phyloP scores from a whole-genome alignment of 306 rosid genomes.

The Pterocarpus macrocarpus region DNA sequence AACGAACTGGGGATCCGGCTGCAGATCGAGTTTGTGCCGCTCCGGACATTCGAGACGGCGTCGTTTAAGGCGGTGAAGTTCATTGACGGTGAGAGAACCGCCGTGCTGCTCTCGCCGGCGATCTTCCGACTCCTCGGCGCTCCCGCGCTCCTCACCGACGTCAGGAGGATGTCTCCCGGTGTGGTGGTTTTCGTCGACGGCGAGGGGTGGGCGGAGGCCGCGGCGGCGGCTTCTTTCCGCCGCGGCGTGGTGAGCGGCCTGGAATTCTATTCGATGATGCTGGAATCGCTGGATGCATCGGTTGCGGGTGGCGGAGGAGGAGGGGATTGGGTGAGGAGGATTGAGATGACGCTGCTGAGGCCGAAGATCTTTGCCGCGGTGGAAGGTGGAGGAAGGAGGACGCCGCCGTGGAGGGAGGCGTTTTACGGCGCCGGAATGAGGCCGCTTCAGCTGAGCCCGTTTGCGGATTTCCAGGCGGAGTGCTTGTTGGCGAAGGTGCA shows the following conservation, averaged over 20 bases:
- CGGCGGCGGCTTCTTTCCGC: slow-evolving; percentile 68
- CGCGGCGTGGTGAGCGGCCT: slow-evolving; percentile 68
- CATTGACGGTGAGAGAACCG: slow-evolving; percentile 77
- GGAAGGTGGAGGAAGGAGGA: slow-evolving; percentile 67
- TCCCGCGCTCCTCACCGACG: slow-evolving; percentile 60
- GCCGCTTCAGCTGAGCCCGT: slow-evolving; percentile 87
- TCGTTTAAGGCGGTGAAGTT: slow-evolving; percentile 76
- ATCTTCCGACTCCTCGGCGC: slow-evolving; percentile 71
- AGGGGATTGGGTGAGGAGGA: slow-evolving; percentile 69
- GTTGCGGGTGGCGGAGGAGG: slow-evolving; percentile 52
- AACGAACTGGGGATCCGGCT: slow-evolving; percentile 74
- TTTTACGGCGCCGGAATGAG: slow-evolving; percentile 84
- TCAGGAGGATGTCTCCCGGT: slow-evolving; percentile 62
- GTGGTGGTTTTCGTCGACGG: slow-evolving; percentile 79
- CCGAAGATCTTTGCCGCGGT: slow-evolving; percentile 76
- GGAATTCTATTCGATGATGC: slow-evolving; percentile 75
- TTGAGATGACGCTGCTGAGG: slow-evolving; percentile 66
- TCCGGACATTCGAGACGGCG: slow-evolving; percentile 64
- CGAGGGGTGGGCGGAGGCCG: slow-evolving; percentile 71
- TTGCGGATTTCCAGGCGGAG: slow-evolving; percentile 90
- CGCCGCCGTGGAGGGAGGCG: slow-evolving; percentile 70
- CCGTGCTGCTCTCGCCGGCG: slow-evolving; percentile 71
- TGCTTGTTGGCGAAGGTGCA: slow-evolving; percentile 76
- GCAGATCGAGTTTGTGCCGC: slow-evolving; percentile 70
- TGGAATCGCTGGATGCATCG: slow-evolving; percentile 84